Percentiles rank a stretch among this genome's conserved stretches.
Evolutionary conservation across 78 protist genomes (phyloP).

Genomic region (Dictyostelium brefeldianum): DNA sequence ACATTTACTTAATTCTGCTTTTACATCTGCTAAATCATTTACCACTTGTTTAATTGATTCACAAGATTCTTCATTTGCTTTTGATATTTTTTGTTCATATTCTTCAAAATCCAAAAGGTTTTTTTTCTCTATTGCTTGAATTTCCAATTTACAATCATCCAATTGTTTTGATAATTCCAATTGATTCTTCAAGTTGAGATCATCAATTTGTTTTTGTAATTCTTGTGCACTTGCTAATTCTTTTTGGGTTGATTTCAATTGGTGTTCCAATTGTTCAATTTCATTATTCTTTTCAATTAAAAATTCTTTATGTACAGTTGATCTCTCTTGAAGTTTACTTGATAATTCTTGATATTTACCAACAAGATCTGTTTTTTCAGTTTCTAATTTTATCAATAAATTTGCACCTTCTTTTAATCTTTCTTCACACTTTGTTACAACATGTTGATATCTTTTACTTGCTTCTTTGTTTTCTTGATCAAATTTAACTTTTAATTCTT

Average conservation of each 20-base stretch:
- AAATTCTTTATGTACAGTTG: not conserved
- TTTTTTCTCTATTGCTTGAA: slow-evolving; percentile 39
- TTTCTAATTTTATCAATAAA: not conserved
- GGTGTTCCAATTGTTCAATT: not conserved
- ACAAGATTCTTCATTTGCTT: not conserved
- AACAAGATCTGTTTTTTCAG: not conserved
- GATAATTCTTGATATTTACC: not conserved
- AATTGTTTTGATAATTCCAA: not conserved
- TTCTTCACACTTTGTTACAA: not conserved
- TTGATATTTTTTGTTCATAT: not conserved
- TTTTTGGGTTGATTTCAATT: not conserved
- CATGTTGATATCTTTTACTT: not conserved
- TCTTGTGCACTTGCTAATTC: not conserved
- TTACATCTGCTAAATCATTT: not conserved
- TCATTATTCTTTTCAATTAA: not conserved
- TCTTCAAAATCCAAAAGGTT: slow-evolving; percentile 16
- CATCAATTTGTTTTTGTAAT: slow-evolving; percentile 4
- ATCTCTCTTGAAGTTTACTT: not conserved
- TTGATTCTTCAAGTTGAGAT: not conserved
- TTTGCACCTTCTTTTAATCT: not conserved
- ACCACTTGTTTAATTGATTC: not conserved
- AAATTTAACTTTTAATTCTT: not conserved
- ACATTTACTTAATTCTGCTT: not conserved
- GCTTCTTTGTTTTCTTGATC: not conserved
- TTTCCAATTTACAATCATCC: slow-evolving; percentile 13